Evolutionary conservation across 306 rosid species (phyloP).

Genomic region (Mimosa bimucronata): DNA sequence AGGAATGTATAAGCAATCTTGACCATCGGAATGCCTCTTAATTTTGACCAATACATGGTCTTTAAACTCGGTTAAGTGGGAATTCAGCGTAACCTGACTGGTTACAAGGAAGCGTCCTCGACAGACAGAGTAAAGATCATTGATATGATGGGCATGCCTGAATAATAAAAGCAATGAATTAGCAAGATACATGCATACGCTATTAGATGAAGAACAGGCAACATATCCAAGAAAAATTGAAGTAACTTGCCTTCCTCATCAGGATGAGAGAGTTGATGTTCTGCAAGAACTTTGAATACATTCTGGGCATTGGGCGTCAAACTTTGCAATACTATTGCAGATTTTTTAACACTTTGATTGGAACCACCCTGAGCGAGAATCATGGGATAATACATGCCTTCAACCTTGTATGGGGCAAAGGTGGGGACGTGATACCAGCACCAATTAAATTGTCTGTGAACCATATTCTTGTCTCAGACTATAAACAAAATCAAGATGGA

Average conservation of each 20-base stretch:
- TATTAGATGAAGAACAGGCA: slow-evolving; percentile 23
- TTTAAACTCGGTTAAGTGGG: slow-evolving; percentile 89
- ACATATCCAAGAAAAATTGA: slow-evolving; percentile 23
- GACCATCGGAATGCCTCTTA: slow-evolving; percentile 85
- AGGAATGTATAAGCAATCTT: slow-evolving; percentile 74
- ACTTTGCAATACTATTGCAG: slow-evolving; percentile 84
- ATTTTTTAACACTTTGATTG: slow-evolving; percentile 80
- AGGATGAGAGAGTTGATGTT: slow-evolving; percentile 76
- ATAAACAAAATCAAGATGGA: slow-evolving; percentile 33
- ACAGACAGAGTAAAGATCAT: slow-evolving; percentile 66
- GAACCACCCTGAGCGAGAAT: slow-evolving; percentile 77
- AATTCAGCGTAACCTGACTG: slow-evolving; percentile 78
- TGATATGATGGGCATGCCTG: slow-evolving; percentile 90
- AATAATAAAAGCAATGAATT: slow-evolving; percentile 8
- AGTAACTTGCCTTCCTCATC: slow-evolving; percentile 72
- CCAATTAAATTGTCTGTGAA: slow-evolving; percentile 91
- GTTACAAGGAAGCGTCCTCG: slow-evolving; percentile 85
- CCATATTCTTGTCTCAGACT: slow-evolving; percentile 99
- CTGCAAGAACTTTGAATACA: slow-evolving; percentile 89
- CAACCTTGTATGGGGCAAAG: slow-evolving; percentile 76
- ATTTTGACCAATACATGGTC: slow-evolving; percentile 92
- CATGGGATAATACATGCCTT: slow-evolving; percentile 82
- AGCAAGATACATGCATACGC: background rate
- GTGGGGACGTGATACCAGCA: slow-evolving; percentile 95
- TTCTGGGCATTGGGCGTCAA: slow-evolving; percentile 94